These are phyloP conservation scores for Durusdinium trenchii DNA, from an alignment of 73 alveolate species.

Conservation along the genomic window DNA sequence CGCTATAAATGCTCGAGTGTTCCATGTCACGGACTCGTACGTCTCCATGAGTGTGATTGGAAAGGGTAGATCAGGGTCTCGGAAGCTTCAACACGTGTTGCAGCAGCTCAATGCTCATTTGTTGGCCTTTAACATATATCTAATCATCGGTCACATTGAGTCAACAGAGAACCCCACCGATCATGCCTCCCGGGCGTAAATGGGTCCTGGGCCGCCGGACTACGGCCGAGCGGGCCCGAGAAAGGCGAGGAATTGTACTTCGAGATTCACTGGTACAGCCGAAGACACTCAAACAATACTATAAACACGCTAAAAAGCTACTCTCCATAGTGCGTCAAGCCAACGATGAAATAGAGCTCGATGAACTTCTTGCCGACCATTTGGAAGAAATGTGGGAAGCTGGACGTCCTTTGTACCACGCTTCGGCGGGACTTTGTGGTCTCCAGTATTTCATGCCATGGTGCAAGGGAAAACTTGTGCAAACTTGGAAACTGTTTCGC, in stretches of 20 bases:
- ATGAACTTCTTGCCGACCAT: no score
- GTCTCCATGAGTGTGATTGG: not conserved
- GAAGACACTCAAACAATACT: no score
- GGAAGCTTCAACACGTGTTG: not conserved
- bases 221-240: not conserved
- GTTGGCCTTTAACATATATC: not conserved
- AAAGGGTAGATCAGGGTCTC: not conserved
- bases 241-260: not conserved
- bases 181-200: not conserved
- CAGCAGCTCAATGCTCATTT: not conserved
- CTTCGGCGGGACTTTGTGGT: no score
- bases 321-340: no score
- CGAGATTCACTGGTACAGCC: no score
- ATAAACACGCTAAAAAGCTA: no score
- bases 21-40: conserved; percentile 8
- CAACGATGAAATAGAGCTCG: no score
- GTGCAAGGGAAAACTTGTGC: no score
- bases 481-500: no score
- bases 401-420: no score
- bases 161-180: not conserved
- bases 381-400: no score
- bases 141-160: conserved; percentile 8
- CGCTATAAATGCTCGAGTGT: not conserved
- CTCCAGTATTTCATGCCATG: no score
- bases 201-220: not conserved